Base-by-base conservation (phyloP, 2,329 filamentous ascomycete species). In the Stenocarpella maydis region DNA sequence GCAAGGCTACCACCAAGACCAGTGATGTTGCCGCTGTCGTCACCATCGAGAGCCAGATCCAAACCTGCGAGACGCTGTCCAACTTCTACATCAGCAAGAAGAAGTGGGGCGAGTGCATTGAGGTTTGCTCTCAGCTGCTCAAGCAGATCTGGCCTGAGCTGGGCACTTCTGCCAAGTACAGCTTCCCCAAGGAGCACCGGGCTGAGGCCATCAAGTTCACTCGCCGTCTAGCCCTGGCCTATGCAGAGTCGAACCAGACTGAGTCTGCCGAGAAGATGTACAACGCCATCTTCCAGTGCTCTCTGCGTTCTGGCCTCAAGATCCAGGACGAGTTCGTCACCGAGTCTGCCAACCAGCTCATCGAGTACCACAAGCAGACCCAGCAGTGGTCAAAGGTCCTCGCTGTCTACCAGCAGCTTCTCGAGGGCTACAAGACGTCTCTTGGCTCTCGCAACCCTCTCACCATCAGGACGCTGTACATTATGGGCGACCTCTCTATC, bases 201-300 rank as follows among this genome's bases (percentile, higher is more conserved):
- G 53, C 55, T n/a, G 70, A 67, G 21, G 65, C 61, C 28, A 71
- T 72, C 61, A 69, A 61, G 52, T 71, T 72, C 55, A 65, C 69
- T n/a, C 71, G 70, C 37, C 69, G 71, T 21, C 67, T 72, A 19
- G 71, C 71, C 47, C 31, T 54, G 34, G 67, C 69, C 34, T 71
- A 72, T 49, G 65, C 69, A 26, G 66, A 71, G 47, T 72, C 72
- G 26, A 73, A 74, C 49, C 72, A 73, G 69, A 73, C 72, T 14
- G 72, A 73, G 54, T 69, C 72, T n/a, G 72, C 72, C 6, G 72
- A 74, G 60, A 72, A 68, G 64, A 66, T 73, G 47, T 74, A 71
- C 55, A 41, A 65, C 10, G 71, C 69, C 26, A 71, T 74, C 50
- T 74, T 73, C 71, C 68, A 72, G 64, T 71, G 71, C 17, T 73